Base-by-base conservation (phyloP, 257 asterid genomes). In the Prunella vulgaris region DNA sequence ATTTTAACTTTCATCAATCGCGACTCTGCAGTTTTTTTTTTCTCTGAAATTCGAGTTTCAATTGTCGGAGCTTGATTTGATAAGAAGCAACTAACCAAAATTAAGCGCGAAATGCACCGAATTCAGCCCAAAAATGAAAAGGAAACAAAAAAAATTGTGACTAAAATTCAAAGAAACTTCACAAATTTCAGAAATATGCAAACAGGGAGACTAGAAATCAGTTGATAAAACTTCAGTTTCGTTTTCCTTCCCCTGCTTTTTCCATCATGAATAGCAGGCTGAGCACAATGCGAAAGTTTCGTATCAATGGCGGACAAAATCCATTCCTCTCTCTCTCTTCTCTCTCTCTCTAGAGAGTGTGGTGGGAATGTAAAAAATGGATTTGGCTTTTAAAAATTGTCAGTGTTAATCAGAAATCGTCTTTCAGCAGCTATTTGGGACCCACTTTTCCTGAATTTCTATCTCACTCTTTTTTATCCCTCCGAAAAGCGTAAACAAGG, bases 231-330 rank as follows among this genome's bases (percentile, higher is more conserved):
- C 64, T 32, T 44, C 66, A 57, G 33, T 9, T 33, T 35, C 21
- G 5, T 37, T 10, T 53, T 35, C 32, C 15, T 25, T 66, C 25
- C 59, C 40, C 64, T 15, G 68, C 21, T 5, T 37, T 10, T 53
- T 35, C 32, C 15, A 20, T 66, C 25, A 52, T 15, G 68, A 56
- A 30, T 28, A 49, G 13, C 66, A 60, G 58, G 38, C 58, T 64
- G 70, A 65, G 70, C 52, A 71, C 60, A 71, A 73, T 46, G 75
- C 8, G 77, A 73, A 60, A 71, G 72, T 79, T 72, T 64, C 53
- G 17, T 48, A 77, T 75, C 79, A 80, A 80, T 77, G 92, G 86
- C 78, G 79, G 84, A 66, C 83, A 82, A 76, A 61, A 60, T 18
- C 35, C 56, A 37, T 40, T 64, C 70, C 51, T 22, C 58, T 37